Conservation (phyloP, 768 basidiomycete species). For the Gymnopilus junonius region DNA sequence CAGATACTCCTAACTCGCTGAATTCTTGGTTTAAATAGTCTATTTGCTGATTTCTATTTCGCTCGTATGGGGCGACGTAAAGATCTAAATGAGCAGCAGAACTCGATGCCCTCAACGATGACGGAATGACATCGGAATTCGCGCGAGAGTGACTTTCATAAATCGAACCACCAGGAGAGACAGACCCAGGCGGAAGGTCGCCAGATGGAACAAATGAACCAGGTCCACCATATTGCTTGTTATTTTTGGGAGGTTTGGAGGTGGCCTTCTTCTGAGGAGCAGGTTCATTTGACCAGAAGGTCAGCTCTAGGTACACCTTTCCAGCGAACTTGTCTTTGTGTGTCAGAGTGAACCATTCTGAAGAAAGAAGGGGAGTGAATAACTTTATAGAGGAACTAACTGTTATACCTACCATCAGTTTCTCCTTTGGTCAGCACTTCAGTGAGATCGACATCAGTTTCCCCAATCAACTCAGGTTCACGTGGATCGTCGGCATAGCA, state of each 20-base stretch:
- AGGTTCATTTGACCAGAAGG: slow-evolving; percentile 94
- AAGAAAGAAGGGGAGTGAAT: slow-evolving; percentile 2
- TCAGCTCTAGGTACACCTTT: slow-evolving; percentile 94
- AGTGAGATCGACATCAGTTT: slow-evolving; percentile 83
- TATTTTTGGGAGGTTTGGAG: slow-evolving; percentile 51
- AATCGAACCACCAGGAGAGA: slow-evolving; percentile 36
- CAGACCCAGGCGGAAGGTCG: slow-evolving; percentile 32
- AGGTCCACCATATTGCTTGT: slow-evolving; percentile 76
- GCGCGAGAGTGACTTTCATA: slow-evolving; percentile 42
- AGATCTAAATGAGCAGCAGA: slow-evolving; percentile 67
- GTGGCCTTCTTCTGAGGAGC: slow-evolving; percentile 72
- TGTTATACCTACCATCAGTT: slow-evolving; percentile 80
- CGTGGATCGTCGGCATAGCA: slow-evolving; percentile 96
- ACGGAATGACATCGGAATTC: slow-evolving; percentile 58
- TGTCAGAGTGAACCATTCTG: slow-evolving; percentile 94
- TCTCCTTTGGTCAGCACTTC: slow-evolving; percentile 94
- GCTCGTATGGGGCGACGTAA: slow-evolving; percentile 78
- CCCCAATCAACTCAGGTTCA: slow-evolving; percentile 96
- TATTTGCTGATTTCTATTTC: slow-evolving; percentile 44
- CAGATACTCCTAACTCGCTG: slow-evolving; percentile 62
- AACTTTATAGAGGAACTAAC: background rate
- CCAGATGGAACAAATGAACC: slow-evolving; percentile 72
- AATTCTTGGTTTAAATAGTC: slow-evolving; percentile 69
- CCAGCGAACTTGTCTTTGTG: slow-evolving; percentile 94
- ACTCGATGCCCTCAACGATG: slow-evolving; percentile 63